Percentiles rank a stretch among this genome's conserved stretches.
These are phyloP conservation scores for Suillus tomentosus DNA, from an alignment of 768 basidiomycete genomes.

Conservation along the genomic window DNA sequence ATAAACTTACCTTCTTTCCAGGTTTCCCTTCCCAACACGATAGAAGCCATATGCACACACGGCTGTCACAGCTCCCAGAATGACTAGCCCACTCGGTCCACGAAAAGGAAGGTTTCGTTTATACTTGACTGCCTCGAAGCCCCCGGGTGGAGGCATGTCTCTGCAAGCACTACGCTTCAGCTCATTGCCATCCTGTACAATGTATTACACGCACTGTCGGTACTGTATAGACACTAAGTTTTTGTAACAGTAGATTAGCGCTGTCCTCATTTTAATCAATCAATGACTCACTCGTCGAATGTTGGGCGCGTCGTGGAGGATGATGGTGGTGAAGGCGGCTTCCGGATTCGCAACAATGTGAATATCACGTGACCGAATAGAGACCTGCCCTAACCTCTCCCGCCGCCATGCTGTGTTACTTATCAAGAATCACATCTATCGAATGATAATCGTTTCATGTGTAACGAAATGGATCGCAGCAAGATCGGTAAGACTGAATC, in stretches of 20 bases:
- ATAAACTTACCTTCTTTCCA: conserved; percentile 84
- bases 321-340: background rate
- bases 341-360: background rate
- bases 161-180: conserved; percentile 42
- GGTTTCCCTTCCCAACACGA: conserved; percentile 84
- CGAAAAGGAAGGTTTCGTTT: conserved; percentile 92
- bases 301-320: background rate
- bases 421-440: background rate
- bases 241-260: background rate
- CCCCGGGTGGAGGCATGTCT: conserved; percentile 94
- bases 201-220: conserved; percentile 30
- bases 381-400: background rate
- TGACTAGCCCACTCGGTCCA: conserved; percentile 80
- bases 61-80: conserved; percentile 84
- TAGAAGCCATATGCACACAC: conserved; percentile 93
- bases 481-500: conserved; percentile 1
- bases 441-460: background rate
- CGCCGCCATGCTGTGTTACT: background rate
- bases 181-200: conserved; percentile 15
- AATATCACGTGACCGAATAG: background rate
- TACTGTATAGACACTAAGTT: conserved; percentile 29
- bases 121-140: conserved; percentile 92
- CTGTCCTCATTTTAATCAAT: background rate
- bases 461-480: background rate
- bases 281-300: conserved; percentile 9